Base-by-base conservation (phyloP, 768 basidiomycete genomes). In the Dentipellis sp. region DNA sequence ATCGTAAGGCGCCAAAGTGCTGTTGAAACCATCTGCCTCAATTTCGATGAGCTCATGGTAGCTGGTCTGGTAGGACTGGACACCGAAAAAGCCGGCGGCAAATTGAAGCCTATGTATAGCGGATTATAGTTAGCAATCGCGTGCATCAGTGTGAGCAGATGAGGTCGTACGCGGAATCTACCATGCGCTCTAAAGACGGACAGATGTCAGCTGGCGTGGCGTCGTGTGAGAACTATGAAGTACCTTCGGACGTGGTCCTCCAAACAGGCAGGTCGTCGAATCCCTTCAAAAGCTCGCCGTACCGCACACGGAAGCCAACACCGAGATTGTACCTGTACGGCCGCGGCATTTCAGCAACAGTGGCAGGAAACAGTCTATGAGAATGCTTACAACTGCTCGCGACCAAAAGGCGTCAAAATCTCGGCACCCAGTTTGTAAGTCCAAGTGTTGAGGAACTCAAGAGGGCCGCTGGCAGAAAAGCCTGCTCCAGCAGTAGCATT, bases 21-120 rank as follows among this genome's bases (percentile, higher is more conserved):
- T 75, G 68, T 81, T 80, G 67, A 72, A 75, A 1, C 70, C 71
- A 2, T 64, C 57, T 36, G 64, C 68, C 57, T 80, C 78, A 49
- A 80, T 72, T 49, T 69, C 75, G 54, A 79, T 74, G 39, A 72
- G 69, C 58, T 79, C 73, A 58, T 79, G 74, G 63, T 77, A 79
- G 46, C 75, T 59, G 16, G 56, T 59, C 53, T 57, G 66, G 35
- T 74, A 78, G 4, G 66, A 67, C 23, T 75, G 75, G 22, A 77
- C 67, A 10, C 74, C 74, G 53, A 74, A 75, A 68, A 77, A 76
- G n/a, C 78, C 78, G 10, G 76, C 73, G 0, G 77, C 77, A 61
- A 79, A 79, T 63, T 79, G 76, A 50, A 77, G 68, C 9, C 67
- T 70, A 34, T 6, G 19, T 45, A 16, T 45, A 19, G 42, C n/a